A percentile compares a stretch with the other conserved stretches of the same genome.
Evolutionary conservation across 1,284 basidiomycete species (phyloP).

Genomic region (Ceratobasidium sp.): DNA sequence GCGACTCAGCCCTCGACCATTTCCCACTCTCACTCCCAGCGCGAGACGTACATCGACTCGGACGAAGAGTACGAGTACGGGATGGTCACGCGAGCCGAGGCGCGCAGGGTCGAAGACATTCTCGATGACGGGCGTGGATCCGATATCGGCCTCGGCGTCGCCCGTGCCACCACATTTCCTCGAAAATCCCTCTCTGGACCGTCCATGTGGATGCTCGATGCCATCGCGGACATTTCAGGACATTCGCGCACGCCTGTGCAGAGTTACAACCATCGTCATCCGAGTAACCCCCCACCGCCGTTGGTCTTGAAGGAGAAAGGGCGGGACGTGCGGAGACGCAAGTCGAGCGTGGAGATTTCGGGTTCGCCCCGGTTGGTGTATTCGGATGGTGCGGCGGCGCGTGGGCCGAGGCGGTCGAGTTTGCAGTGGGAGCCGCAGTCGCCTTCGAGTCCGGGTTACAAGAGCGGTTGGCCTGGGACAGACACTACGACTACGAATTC

Average conservation of each 20-base stretch:
- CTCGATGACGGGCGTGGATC: constrained; percentile 57
- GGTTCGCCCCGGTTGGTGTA: constrained; percentile 6
- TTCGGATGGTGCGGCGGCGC: background rate
- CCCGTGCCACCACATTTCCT: too few species aligned
- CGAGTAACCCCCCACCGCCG: constrained; percentile 21
- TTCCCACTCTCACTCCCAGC: background rate
- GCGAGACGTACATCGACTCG: constrained; percentile 18
- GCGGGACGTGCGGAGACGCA: background rate
- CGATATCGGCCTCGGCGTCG: constrained; percentile 17
- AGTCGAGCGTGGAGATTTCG: constrained; percentile 36
- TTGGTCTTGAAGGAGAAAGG: constrained; percentile 19
- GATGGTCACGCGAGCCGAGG: constrained; percentile 45
- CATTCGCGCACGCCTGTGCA: constrained; percentile 24
- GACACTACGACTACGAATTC: background rate
- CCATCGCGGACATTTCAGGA: constrained; percentile 72
- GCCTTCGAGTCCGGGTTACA: constrained; percentile 32
- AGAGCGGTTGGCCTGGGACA: constrained; percentile 17
- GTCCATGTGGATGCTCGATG: constrained; percentile 83
- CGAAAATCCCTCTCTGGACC: constrained; percentile 31
- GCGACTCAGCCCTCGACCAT: too few species aligned
- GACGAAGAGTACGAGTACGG: constrained; percentile 44
- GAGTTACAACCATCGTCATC: constrained; percentile 41
- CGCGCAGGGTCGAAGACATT: constrained; percentile 58
- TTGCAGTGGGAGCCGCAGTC: constrained; percentile 49
- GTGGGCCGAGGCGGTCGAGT: constrained; percentile 28